phyloP scores from a whole-genome alignment of 2,329 filamentous ascomycete species.

The Exophiala oligosperma region DNA sequence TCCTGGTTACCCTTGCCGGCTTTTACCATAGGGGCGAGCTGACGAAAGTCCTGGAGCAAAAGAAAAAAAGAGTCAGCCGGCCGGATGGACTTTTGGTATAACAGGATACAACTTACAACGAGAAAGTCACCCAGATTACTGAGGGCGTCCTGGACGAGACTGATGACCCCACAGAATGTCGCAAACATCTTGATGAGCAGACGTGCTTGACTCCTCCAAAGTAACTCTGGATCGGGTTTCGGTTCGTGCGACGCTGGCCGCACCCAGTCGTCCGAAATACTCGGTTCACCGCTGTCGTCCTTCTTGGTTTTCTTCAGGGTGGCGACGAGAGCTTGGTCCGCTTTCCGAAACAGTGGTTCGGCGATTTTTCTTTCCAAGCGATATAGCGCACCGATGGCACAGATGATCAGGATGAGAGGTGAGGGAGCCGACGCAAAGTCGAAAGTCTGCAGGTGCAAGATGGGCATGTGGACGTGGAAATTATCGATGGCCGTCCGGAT shows the following conservation, averaged over 20 bases:
- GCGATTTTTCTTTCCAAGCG: slow-evolving; percentile 35
- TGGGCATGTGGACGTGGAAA: slow-evolving; percentile 37
- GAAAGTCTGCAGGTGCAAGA: slow-evolving; percentile 37
- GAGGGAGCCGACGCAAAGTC: slow-evolving; percentile 31
- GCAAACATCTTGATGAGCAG: slow-evolving; percentile 33
- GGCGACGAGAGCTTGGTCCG: slow-evolving; percentile 14
- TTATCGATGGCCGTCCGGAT: slow-evolving; percentile 34
- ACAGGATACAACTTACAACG: slow-evolving; percentile 5
- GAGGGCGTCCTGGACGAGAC: slow-evolving; percentile 28
- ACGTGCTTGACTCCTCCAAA: slow-evolving; percentile 36
- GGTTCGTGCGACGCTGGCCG: slow-evolving; percentile 1
- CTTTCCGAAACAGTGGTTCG: slow-evolving; percentile 21
- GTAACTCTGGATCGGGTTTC: slow-evolving; percentile 13
- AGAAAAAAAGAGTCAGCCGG: not conserved
- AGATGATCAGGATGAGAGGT: slow-evolving; percentile 37
- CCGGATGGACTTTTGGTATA: not conserved
- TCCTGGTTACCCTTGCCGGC: slow-evolving; percentile 5
- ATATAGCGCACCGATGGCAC: slow-evolving; percentile 38
- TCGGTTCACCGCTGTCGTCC: slow-evolving; percentile 9
- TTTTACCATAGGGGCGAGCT: slow-evolving; percentile 14
- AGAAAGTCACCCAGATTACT: slow-evolving; percentile 23
- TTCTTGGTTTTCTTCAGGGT: not conserved
- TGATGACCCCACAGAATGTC: slow-evolving; percentile 32
- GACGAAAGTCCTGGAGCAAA: slow-evolving; percentile 14
- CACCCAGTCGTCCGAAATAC: slow-evolving; percentile 19